These are phyloP conservation scores for Lentinula novae-zelandiae DNA, from an alignment of 1,284 basidiomycete species.

Conservation along the genomic window DNA sequence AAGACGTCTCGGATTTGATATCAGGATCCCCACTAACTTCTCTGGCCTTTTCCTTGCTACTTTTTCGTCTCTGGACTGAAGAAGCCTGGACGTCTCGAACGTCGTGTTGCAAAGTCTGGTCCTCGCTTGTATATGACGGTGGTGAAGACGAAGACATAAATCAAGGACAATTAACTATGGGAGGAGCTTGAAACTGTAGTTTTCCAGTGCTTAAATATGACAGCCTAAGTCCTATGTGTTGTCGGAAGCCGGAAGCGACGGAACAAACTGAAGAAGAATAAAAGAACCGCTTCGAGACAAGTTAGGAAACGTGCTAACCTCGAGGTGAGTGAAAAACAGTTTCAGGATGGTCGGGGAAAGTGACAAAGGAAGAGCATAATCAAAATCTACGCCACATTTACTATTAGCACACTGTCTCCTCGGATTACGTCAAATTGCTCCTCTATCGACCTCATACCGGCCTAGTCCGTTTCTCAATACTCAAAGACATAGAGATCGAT, in stretches of 20 bases:
- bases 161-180: neutral
- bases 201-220: conserved; percentile 4
- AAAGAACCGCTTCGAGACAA: neutral
- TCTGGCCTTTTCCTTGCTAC: conserved; percentile 1
- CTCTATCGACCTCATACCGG: neutral
- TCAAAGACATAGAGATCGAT: neutral
- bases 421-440: neutral
- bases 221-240: neutral
- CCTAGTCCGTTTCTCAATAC: neutral
- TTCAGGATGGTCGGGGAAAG: neutral
- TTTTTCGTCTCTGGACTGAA: conserved; percentile 3
- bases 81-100: neutral
- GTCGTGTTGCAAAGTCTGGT: neutral
- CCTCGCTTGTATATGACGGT: conserved; percentile 7
- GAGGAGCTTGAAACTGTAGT: neutral
- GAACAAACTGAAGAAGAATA: neutral
- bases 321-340: conserved; percentile 1
- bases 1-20: neutral
- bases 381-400: conserved; percentile 3
- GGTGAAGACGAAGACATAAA: conserved; percentile 8
- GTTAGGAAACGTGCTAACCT: conserved; percentile 2
- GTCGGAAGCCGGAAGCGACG: conserved; percentile 1
- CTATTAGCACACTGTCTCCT: neutral
- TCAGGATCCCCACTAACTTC: neutral
- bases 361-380: conserved; percentile 1